A percentile compares a stretch with the other conserved stretches of the same genome.
Conservation (phyloP, 805 yeast species). For the Yarrowia hollandica region DNA sequence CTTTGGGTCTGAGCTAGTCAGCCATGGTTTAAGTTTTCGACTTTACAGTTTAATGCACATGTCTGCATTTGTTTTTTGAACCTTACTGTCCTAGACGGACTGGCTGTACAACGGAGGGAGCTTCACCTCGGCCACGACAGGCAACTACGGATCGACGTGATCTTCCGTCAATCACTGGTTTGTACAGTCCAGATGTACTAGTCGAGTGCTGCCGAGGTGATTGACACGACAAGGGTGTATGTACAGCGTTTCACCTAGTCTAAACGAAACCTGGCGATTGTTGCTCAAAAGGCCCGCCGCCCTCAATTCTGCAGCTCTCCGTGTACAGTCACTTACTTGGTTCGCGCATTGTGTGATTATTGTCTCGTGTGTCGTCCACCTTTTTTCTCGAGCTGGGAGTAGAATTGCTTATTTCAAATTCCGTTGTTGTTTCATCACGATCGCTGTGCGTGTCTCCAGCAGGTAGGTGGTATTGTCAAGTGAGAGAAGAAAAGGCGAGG, state of each 20-base stretch:
- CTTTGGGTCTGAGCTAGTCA: conserved; percentile 23
- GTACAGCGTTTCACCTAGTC: no score
- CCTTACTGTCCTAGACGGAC: not conserved
- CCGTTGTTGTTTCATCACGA: not conserved
- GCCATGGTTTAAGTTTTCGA: not conserved
- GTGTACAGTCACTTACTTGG: no score
- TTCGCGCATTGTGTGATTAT: no score
- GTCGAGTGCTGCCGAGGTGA: not conserved
- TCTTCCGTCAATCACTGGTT: not conserved
- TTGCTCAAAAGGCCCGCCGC: no score
- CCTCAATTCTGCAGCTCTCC: no score
- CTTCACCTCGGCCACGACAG: conserved; percentile 9
- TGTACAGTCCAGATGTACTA: not conserved
- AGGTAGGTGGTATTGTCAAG: not conserved
- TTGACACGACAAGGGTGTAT: not conserved
- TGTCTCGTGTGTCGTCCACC: not conserved
- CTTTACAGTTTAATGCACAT: conserved; percentile 3
- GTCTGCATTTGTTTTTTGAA: not conserved
- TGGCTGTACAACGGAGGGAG: not conserved
- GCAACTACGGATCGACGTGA: not conserved
- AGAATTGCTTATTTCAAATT: not conserved
- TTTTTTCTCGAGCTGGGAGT: no score
- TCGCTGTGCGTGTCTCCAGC: conserved; percentile 1
- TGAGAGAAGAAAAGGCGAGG: no score
- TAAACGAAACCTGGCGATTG: no score